Conservation (phyloP, 192 early-diverging fungal genomes). For the Backusella morwellensis region DNA sequence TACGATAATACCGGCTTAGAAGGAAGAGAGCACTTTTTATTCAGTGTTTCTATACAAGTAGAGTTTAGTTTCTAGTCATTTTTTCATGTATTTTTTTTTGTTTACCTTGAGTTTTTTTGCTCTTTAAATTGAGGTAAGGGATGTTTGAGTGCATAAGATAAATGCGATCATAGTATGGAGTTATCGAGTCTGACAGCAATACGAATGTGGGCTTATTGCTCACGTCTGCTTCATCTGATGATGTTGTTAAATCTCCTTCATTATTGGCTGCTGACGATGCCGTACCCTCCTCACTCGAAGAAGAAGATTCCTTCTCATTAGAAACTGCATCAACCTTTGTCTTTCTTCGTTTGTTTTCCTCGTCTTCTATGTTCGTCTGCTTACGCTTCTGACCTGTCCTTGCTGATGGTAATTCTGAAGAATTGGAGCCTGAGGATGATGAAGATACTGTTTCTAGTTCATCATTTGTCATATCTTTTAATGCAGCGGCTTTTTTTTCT, state of each 20-base stretch:
- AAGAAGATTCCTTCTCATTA: too few relatives aligned
- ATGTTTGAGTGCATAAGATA: conserved; percentile 70
- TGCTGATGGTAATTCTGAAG: background rate
- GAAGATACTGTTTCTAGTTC: background rate
- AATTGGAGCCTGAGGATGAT: background rate
- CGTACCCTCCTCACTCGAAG: too few relatives aligned
- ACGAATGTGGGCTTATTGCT: background rate
- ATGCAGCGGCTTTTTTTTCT: background rate
- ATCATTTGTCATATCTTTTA: too few relatives aligned
- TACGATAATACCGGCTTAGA: too few relatives aligned
- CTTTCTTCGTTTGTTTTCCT: background rate
- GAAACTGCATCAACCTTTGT: background rate
- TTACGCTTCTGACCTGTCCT: background rate
- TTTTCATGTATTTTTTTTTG: too few relatives aligned
- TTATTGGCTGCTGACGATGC: background rate
- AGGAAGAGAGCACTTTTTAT: too few relatives aligned
- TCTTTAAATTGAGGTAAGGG: conserved; percentile 54
- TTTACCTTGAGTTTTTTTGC: too few relatives aligned
- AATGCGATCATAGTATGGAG: conserved; percentile 52
- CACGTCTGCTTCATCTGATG: conserved; percentile 7
- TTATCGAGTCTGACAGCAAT: background rate
- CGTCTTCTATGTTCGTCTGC: background rate
- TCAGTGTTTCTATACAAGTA: too few relatives aligned
- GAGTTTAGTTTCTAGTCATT: too few relatives aligned
- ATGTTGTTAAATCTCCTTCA: conserved; percentile 7